phyloP scores from a whole-genome alignment of 2,329 filamentous ascomycete genomes.

The Fusarium temperatum region DNA sequence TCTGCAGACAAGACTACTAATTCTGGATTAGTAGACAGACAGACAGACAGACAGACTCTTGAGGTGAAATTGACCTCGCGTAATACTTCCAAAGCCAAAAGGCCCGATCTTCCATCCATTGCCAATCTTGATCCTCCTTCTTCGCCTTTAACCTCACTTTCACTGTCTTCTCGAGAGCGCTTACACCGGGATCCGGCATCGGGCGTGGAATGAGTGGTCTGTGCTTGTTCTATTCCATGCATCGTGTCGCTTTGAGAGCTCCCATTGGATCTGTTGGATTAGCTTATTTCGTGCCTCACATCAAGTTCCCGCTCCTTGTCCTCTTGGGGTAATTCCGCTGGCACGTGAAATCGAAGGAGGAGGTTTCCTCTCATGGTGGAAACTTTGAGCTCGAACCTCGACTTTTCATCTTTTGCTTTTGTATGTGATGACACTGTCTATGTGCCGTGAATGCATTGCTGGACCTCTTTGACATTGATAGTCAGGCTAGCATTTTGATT shows the following conservation, averaged over 20 bases:
- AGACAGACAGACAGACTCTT: background rate
- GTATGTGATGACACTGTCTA: background rate
- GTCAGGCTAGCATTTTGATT: background rate
- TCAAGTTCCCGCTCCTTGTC: constrained; percentile 7
- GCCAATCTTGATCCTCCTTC: background rate
- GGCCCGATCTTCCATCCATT: background rate
- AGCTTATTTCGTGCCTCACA: constrained; percentile 26
- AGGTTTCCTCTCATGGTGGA: constrained; percentile 9
- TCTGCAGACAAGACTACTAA: background rate
- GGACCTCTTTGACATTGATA: background rate
- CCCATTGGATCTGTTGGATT: constrained; percentile 21
- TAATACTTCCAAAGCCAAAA: constrained; percentile 8
- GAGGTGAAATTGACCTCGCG: background rate
- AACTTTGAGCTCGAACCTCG: constrained; percentile 19
- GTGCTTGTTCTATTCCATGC: background rate
- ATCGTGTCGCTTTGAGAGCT: constrained; percentile 3
- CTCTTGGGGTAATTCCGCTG: constrained; percentile 6
- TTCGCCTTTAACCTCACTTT: background rate
- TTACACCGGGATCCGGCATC: constrained; percentile 37
- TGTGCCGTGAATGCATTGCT: background rate
- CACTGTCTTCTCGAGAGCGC: background rate
- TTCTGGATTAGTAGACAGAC: background rate
- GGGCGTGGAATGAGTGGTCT: background rate
- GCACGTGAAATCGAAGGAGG: constrained; percentile 29
- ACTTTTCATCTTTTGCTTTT: constrained; percentile 21